Percentiles rank a stretch among this genome's conserved stretches.
phyloP scores from a whole-genome alignment of 1,284 basidiomycete species.

The Garcileccinum viscosum region DNA sequence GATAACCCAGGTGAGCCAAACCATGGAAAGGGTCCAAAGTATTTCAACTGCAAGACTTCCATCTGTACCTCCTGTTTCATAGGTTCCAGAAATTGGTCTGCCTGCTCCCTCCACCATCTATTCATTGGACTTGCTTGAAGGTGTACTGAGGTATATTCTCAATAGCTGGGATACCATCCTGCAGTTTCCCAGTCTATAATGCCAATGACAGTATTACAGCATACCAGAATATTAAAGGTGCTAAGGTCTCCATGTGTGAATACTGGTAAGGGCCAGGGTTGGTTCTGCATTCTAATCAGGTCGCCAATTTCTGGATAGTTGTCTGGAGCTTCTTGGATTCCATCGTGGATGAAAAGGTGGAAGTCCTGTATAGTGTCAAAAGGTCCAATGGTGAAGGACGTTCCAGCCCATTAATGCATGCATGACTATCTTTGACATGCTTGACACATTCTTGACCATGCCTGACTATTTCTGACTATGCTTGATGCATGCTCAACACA shows the following conservation, averaged over 20 bases:
- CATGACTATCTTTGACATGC: too few species aligned
- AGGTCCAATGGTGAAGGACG: not conserved
- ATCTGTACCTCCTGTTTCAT: not conserved
- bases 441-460: too few species aligned
- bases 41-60: not conserved
- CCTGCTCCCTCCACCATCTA: not conserved
- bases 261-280: not conserved
- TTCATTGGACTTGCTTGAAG: not conserved
- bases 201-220: not conserved
- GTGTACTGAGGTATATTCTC: constrained; percentile 1
- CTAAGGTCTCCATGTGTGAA: not conserved
- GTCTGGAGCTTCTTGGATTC: not conserved
- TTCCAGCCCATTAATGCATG: too few species aligned
- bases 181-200: not conserved
- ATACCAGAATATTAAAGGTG: not conserved
- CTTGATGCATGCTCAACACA: too few species aligned
- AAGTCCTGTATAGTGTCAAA: constrained; percentile 8
- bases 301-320: not conserved
- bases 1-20: not conserved
- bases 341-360: not conserved
- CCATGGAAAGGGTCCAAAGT: not conserved
- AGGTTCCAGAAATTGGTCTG: not conserved
- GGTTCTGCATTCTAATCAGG: not conserved
- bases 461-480: too few species aligned
- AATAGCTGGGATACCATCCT: not conserved